Evolutionary conservation across 2,329 filamentous ascomycete genomes (phyloP), one percentile per base, ranked within the genome.

Genomic region (Lachnellula occidentalis): DNA sequence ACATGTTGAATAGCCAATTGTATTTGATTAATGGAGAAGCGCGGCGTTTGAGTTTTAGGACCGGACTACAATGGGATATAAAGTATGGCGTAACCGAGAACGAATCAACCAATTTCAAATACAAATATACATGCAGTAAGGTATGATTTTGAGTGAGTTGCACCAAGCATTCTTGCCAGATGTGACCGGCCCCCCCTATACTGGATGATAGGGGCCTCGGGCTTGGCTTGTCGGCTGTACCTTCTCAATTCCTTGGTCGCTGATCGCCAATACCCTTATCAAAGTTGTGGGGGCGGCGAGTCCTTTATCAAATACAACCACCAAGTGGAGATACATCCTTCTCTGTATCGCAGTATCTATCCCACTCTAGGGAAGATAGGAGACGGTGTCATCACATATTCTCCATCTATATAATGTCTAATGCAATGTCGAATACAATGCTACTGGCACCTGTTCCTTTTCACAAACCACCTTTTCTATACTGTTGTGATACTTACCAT

Each of bases 401-500:
- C 5, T 9, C 36, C 14, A 12, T 37, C 12, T 39, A 39, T 39
- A 39, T 39, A 39, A n/a, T 17, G 15, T n/a, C 8, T 15, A 39
- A 39, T 39, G 15, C 36, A 39, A n/a, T 17, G 15, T n/a, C 8
- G 15, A 39, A 39, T 39, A 5, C 36, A 39, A n/a, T 39, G 14
- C 36, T 11, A 39, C n/a, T 15, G 36, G 36, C 36, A 15, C 14
- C n/a, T 11, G 8, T 39, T 15, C 17, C 36, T 8, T n/a, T 37
- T 39, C 36, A 3, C 14, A 39, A 39, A 15, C 8, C 2, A 17
- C 15, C 5, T 12, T 19, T 24, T 19, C 21, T 22, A 11, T 19
- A 19, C 41, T 43, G n/a, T 12, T 22, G 11, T 12, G 19, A 21
- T 19, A 43, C 42, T 58, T 41, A 58, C 6, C 17, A 66, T 66